Evolutionary conservation across 2,329 filamentous ascomycete species (phyloP).

Genomic region (Cadophora sp.): DNA sequence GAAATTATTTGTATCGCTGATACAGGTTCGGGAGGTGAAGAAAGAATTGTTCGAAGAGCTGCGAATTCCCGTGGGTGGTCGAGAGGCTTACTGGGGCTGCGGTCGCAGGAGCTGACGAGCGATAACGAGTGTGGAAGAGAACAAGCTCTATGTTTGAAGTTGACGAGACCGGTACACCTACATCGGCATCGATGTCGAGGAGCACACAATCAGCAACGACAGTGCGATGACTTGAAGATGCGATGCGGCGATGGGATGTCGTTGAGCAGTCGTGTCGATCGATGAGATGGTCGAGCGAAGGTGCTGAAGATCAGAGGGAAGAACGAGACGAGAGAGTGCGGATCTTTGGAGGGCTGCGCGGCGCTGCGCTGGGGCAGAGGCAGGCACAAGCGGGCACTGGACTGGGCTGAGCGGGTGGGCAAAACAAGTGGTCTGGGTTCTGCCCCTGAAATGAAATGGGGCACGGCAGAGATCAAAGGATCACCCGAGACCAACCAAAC

Average conservation of each 20-base stretch:
- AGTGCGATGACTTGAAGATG: not conserved
- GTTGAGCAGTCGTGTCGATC: not conserved
- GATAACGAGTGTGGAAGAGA: constrained; percentile 39
- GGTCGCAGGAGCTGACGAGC: constrained; percentile 27
- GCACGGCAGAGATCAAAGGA: no score
- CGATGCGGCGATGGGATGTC: not conserved
- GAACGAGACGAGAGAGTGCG: not conserved
- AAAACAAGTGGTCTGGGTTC: no score
- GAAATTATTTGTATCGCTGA: constrained; percentile 28
- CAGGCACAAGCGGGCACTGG: no score
- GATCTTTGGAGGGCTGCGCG: no score
- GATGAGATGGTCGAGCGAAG: not conserved
- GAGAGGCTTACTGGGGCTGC: constrained; percentile 6
- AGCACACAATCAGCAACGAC: constrained; percentile 9
- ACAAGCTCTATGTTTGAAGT: constrained; percentile 32
- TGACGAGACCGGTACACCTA: constrained; percentile 16
- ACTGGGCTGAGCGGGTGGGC: no score
- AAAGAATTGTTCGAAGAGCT: constrained; percentile 31
- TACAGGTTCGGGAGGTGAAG: constrained; percentile 27
- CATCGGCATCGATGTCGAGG: constrained; percentile 27
- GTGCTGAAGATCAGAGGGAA: not conserved
- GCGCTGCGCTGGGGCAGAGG: no score
- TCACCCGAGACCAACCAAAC: no score
- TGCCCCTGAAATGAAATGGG: no score
- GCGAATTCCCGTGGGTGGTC: constrained; percentile 24